phyloP scores from a whole-genome alignment of 2,329 filamentous ascomycete species.

The Juglanconis juglandina region DNA sequence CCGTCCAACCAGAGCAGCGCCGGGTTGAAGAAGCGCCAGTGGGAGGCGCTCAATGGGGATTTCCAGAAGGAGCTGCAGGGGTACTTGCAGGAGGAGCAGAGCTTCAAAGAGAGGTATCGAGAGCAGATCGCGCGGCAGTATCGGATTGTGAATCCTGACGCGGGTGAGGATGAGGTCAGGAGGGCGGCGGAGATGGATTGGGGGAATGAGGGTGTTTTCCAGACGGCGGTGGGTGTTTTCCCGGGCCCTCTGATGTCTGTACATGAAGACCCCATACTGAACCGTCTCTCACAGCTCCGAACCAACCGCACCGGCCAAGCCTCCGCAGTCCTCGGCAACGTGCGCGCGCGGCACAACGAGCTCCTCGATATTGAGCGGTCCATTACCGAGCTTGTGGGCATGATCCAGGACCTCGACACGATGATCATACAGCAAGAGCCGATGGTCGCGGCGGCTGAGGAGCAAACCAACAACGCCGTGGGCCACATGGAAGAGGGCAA shows the following conservation, averaged over 20 bases:
- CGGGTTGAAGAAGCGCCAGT: constrained; percentile 66
- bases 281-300: constrained; percentile 54
- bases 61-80: constrained; percentile 70
- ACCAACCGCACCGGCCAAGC: constrained; percentile 73
- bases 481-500: constrained; percentile 68
- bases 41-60: constrained; percentile 65
- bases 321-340: constrained; percentile 69
- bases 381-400: constrained; percentile 63
- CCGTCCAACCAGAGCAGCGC: constrained; percentile 48
- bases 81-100: constrained; percentile 68
- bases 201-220: constrained; percentile 77
- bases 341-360: constrained; percentile 79
- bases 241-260: background rate
- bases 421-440: constrained; percentile 70
- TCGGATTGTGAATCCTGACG: constrained; percentile 76
- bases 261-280: background rate
- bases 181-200: constrained; percentile 68
- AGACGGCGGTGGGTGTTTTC: constrained; percentile 64
- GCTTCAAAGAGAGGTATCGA: constrained; percentile 68
- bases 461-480: constrained; percentile 63
- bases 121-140: constrained; percentile 80
- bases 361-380: constrained; percentile 77
- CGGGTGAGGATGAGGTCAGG: constrained; percentile 68
- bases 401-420: constrained; percentile 74
- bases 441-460: constrained; percentile 58